These are phyloP conservation scores for Arxiozyma slooffiae DNA, from an alignment of 1,139 yeast genomes.

Conservation along the genomic window DNA sequence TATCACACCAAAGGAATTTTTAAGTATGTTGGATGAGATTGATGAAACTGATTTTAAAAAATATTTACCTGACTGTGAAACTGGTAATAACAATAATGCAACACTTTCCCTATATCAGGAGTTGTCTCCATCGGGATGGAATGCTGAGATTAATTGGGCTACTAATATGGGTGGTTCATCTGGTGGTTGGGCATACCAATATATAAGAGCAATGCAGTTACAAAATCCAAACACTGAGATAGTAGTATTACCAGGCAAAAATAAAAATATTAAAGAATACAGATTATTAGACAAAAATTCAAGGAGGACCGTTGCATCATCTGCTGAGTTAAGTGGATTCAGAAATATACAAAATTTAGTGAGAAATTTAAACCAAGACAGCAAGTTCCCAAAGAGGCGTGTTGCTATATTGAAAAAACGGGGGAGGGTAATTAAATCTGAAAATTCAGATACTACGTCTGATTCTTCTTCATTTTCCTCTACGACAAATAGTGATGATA, in stretches of 20 bases:
- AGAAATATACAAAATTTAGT: constrained; percentile 90
- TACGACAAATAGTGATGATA: background rate
- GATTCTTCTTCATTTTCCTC: too few species aligned
- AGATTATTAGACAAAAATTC: constrained; percentile 35
- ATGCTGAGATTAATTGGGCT: constrained; percentile 45
- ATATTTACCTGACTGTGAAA: constrained; percentile 19
- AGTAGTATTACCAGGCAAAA: constrained; percentile 46
- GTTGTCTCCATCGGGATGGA: constrained; percentile 23
- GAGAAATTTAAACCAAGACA: constrained; percentile 49
- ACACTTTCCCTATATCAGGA: constrained; percentile 8
- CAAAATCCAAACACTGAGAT: constrained; percentile 22
- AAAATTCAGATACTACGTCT: background rate
- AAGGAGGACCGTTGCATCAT: constrained; percentile 42
- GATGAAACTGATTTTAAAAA: constrained; percentile 31
- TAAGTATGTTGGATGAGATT: constrained; percentile 56
- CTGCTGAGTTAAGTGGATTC: constrained; percentile 83
- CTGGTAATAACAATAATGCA: too few species aligned
- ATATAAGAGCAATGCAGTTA: constrained; percentile 36
- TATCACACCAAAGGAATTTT: constrained; percentile 78
- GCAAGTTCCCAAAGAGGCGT: constrained; percentile 8
- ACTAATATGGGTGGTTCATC: constrained; percentile 73
- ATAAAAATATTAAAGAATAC: constrained; percentile 66
- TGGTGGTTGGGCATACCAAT: constrained; percentile 77
- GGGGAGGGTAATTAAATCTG: background rate
- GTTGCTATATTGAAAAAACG: constrained; percentile 13